Percentiles rank a stretch among this genome's conserved stretches.
phyloP scores from a whole-genome alignment of 2,329 filamentous ascomycete species.

The Sphaerostilbella broomeana region DNA sequence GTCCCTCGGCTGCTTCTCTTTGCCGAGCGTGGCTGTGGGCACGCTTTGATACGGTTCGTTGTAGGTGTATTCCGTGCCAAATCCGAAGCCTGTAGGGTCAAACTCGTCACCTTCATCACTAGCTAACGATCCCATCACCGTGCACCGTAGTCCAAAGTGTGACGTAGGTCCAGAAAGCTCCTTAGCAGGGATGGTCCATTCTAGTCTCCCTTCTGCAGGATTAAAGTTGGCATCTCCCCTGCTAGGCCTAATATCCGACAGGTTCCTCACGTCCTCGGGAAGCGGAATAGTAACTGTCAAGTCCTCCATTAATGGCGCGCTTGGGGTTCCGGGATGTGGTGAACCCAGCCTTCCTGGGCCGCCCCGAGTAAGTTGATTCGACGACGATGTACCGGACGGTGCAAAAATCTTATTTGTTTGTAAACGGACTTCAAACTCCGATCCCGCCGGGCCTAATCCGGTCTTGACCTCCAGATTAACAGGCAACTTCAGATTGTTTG shows the following conservation, averaged over 20 bases:
- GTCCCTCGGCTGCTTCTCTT: constrained; percentile 24
- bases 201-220: constrained; percentile 62
- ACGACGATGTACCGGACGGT: constrained; percentile 28
- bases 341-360: constrained; percentile 36
- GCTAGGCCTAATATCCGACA: constrained; percentile 74
- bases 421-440: constrained; percentile 84
- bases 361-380: constrained; percentile 35
- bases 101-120: constrained; percentile 43
- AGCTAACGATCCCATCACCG: constrained; percentile 60
- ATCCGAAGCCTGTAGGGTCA: constrained; percentile 47
- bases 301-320: constrained; percentile 63
- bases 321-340: constrained; percentile 47
- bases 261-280: constrained; percentile 69
- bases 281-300: constrained; percentile 73
- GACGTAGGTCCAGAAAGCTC: constrained; percentile 62
- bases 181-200: constrained; percentile 78
- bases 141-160: constrained; percentile 70
- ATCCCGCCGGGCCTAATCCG: constrained; percentile 63
- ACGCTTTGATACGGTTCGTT: constrained; percentile 51
- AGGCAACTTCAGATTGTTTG: constrained; percentile 69
- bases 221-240: constrained; percentile 80
- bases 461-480: constrained; percentile 77
- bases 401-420: constrained; percentile 61
- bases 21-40: constrained; percentile 29
- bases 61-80: constrained; percentile 45